phyloP scores from a whole-genome alignment of 352 stramenopile species.

The Globisporangium okanoganense region DNA sequence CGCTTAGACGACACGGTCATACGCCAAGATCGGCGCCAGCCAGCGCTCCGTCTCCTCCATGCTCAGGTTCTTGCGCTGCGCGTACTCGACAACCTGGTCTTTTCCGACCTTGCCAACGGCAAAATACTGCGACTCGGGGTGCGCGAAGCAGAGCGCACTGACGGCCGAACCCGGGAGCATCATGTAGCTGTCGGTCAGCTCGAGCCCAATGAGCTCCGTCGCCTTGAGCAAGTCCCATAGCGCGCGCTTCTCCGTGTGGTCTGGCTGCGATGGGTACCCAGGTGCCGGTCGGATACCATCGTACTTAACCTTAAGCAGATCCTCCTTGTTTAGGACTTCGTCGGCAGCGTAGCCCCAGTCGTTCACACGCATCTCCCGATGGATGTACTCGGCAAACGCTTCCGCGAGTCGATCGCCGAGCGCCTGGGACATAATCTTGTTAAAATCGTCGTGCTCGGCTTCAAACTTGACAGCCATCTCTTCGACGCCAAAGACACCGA shows the following conservation, averaged over 20 bases:
- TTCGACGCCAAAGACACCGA: slow-evolving; percentile 95
- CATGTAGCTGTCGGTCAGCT: slow-evolving; percentile 92
- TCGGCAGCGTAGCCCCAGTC: slow-evolving; percentile 95
- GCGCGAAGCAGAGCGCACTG: slow-evolving; percentile 95
- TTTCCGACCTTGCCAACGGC: slow-evolving; percentile 96
- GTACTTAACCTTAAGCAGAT: slow-evolving; percentile 98
- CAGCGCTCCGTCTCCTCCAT: slow-evolving; percentile 91
- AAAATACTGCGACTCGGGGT: slow-evolving; percentile 96
- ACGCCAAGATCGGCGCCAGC: slow-evolving; percentile 95
- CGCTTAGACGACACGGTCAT: slow-evolving; percentile 70
- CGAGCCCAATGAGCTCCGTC: slow-evolving; percentile 90
- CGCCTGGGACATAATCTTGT: slow-evolving; percentile 97
- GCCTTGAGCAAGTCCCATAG: slow-evolving; percentile 96
- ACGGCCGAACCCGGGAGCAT: slow-evolving; percentile 96
- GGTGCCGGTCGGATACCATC: slow-evolving; percentile 96
- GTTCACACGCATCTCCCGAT: slow-evolving; percentile 93
- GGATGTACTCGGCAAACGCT: slow-evolving; percentile 97
- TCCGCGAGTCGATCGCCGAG: slow-evolving; percentile 62
- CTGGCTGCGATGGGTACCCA: slow-evolving; percentile 97
- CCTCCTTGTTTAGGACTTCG: slow-evolving; percentile 88
- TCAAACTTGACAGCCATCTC: slow-evolving; percentile 92
- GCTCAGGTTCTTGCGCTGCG: slow-evolving; percentile 88
- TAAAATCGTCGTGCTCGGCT: slow-evolving; percentile 95
- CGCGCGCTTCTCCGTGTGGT: slow-evolving; percentile 97
- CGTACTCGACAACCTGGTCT: slow-evolving; percentile 95